These are phyloP conservation scores for Pulicaria dysenterica DNA, from an alignment of 129 eudicot species.

Conservation along the genomic window DNA sequence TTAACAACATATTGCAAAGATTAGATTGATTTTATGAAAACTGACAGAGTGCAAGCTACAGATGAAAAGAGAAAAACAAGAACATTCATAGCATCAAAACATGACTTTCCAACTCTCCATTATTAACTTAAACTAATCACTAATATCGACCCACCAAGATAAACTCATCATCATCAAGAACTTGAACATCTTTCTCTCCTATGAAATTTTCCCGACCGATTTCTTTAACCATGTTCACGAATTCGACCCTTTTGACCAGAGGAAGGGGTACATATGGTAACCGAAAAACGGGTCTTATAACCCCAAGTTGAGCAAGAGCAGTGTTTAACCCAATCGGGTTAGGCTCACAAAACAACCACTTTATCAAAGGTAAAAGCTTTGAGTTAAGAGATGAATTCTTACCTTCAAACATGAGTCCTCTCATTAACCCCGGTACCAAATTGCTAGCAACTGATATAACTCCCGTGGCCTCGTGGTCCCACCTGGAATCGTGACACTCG, in stretches of 20 bases:
- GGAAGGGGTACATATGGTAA: conserved; percentile 79
- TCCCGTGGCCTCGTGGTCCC: conserved; percentile 72
- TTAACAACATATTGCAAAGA: too few relatives aligned
- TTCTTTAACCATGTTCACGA: conserved; percentile 58
- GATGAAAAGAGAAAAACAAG: background rate
- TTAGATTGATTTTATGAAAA: too few relatives aligned
- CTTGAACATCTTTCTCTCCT: conserved; percentile 68
- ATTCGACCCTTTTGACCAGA: conserved; percentile 58
- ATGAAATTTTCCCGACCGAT: conserved; percentile 72
- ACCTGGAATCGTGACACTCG: conserved; percentile 74
- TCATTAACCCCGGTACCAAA: conserved; percentile 73
- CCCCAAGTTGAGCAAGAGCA: conserved; percentile 86
- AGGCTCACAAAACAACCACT: conserved; percentile 81
- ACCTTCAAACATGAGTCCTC: conserved; percentile 73
- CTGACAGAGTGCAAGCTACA: too few relatives aligned
- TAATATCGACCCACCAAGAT: conserved; percentile 69
- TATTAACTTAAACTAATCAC: conserved; percentile 30
- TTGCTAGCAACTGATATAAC: conserved; percentile 77
- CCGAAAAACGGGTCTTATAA: conserved; percentile 69
- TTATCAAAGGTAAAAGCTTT: conserved; percentile 59
- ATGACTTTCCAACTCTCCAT: conserved; percentile 18
- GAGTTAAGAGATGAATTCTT: conserved; percentile 54
- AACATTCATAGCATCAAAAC: conserved; percentile 7
- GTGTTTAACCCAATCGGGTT: conserved; percentile 81
- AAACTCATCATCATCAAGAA: conserved; percentile 77